Evolutionary conservation across 1,284 basidiomycete genomes (phyloP).

Genomic region (Gomphus sp.): DNA sequence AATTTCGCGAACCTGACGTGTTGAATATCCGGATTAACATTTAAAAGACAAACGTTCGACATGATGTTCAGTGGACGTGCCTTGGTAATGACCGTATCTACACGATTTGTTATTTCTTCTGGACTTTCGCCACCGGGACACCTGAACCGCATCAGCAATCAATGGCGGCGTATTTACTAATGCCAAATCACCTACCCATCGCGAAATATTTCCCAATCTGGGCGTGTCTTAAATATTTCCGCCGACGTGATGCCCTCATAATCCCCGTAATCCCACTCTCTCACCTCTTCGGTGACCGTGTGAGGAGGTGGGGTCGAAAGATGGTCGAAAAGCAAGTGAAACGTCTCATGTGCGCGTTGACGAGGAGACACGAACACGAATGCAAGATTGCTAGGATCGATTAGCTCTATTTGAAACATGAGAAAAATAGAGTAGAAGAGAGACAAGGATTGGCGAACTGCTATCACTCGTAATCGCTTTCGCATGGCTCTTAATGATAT

Average conservation of each 20-base stretch:
- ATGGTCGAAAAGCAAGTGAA: constrained; percentile 68
- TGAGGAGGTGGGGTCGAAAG: constrained; percentile 41
- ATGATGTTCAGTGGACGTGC: constrained; percentile 24
- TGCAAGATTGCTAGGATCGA: constrained; percentile 75
- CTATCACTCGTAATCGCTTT: constrained; percentile 62
- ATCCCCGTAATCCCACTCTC: constrained; percentile 88
- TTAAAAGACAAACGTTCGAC: constrained; percentile 1
- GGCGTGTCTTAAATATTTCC: constrained; percentile 63
- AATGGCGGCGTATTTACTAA: not conserved
- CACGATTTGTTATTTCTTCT: constrained; percentile 68
- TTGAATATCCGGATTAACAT: too few relatives aligned
- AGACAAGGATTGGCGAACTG: constrained; percentile 41
- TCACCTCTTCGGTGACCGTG: constrained; percentile 52
- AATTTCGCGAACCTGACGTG: constrained; percentile 57
- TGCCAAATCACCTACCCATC: constrained; percentile 49
- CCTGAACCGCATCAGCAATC: constrained; percentile 26
- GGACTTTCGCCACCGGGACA: constrained; percentile 84
- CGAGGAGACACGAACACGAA: constrained; percentile 79
- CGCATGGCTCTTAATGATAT: constrained; percentile 61
- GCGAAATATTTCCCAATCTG: constrained; percentile 74
- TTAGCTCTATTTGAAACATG: constrained; percentile 15
- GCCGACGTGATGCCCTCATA: constrained; percentile 75
- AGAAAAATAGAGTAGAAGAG: not conserved
- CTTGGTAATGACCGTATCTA: constrained; percentile 68
- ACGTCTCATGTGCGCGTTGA: constrained; percentile 75